Percentiles rank a stretch among this genome's conserved stretches.
Evolutionary conservation across 2,329 filamentous ascomycete species (phyloP).

Genomic region (Fusarium duplospermum): DNA sequence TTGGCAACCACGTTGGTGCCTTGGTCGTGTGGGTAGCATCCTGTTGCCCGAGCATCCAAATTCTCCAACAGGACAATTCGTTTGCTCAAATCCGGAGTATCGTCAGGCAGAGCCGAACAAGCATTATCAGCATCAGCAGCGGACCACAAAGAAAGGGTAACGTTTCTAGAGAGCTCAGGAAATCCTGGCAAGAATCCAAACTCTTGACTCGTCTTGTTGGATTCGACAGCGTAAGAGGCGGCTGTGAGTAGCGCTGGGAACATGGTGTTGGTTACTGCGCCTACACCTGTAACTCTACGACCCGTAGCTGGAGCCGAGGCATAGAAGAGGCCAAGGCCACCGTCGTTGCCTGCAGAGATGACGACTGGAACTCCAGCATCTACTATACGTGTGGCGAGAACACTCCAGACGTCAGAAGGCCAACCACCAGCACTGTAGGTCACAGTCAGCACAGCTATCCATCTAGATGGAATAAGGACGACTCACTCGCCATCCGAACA

Average conservation of each 20-base stretch:
- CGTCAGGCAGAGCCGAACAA: not conserved
- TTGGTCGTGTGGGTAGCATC: not conserved
- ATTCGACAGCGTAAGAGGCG: not conserved
- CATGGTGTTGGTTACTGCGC: not conserved
- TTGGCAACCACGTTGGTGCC: not conserved
- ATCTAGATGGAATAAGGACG: not conserved
- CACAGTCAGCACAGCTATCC: not conserved
- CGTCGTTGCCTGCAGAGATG: not conserved
- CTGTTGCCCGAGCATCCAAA: not conserved
- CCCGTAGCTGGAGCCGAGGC: not conserved
- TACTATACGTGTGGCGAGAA: not conserved
- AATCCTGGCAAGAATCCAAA: slow-evolving; percentile 1
- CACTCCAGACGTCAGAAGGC: not conserved
- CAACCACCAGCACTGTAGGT: not conserved
- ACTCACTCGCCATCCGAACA: not conserved
- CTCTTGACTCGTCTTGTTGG: not conserved
- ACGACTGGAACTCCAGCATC: slow-evolving; percentile 1
- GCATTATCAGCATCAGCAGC: not conserved
- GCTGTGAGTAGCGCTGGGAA: not conserved
- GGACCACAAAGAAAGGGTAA: not conserved
- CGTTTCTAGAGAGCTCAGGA: not conserved
- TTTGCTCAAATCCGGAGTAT: not conserved
- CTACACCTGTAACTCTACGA: not conserved
- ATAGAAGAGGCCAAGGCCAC: not conserved
- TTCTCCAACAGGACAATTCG: not conserved